Evolutionary conservation across 768 basidiomycete species (phyloP).

Genomic region (Porpolomopsis calyptriformis): DNA sequence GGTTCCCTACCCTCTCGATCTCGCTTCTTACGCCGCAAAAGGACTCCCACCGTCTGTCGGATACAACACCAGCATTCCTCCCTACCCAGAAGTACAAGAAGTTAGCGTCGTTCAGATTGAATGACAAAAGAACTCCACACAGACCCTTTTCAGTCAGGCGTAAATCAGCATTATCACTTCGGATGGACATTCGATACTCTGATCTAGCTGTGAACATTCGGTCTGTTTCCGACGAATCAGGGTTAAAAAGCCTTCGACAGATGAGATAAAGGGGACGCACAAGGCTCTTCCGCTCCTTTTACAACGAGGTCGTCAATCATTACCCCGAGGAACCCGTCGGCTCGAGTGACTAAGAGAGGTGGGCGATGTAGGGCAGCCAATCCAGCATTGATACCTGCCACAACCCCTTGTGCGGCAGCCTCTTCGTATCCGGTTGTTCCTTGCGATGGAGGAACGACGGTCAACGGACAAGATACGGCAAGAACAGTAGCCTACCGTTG

Average conservation of each 20-base stretch:
- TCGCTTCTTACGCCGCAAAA: constrained; percentile 25
- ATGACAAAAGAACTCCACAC: constrained; percentile 7
- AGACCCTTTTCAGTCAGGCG: constrained; percentile 69
- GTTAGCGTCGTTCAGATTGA: not conserved
- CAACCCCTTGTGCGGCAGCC: constrained; percentile 81
- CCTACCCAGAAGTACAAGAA: constrained; percentile 19
- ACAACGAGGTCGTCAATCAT: constrained; percentile 87
- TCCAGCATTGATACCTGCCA: constrained; percentile 86
- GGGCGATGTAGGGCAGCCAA: constrained; percentile 45
- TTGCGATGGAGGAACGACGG: constrained; percentile 12
- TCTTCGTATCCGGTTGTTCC: constrained; percentile 93
- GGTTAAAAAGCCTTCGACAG: not conserved
- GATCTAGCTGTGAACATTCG: constrained; percentile 91
- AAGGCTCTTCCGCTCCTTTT: constrained; percentile 87
- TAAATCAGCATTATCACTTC: constrained; percentile 83
- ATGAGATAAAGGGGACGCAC: constrained; percentile 31
- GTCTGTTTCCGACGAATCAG: constrained; percentile 33
- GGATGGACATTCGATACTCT: constrained; percentile 80
- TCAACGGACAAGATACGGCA: not conserved
- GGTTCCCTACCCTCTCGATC: constrained; percentile 25
- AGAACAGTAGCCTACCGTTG: constrained; percentile 42
- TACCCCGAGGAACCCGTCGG: constrained; percentile 80
- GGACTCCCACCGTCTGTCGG: constrained; percentile 32
- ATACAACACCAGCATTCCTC: constrained; percentile 33
- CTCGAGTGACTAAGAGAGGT: constrained; percentile 62